Conservation (phyloP, 305 asterid species). For the Rubia balearica region DNA sequence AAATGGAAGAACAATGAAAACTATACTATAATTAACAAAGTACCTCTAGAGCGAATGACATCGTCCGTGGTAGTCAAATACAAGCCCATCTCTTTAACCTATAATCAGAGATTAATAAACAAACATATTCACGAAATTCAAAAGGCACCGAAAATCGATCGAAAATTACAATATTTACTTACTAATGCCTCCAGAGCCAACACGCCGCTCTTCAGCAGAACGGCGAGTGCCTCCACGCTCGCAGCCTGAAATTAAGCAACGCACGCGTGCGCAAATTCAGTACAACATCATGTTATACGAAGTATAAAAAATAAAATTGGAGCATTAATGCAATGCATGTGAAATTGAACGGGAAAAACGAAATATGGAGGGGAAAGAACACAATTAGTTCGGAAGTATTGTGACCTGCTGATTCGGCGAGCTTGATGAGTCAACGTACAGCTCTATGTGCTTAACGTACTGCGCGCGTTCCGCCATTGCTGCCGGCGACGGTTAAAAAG, state of each 20-base stretch:
- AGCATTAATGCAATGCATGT: background rate
- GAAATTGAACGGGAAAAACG: background rate
- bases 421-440: conserved; percentile 60
- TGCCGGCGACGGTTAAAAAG: background rate
- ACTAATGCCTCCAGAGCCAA: conserved; percentile 66
- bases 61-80: conserved; percentile 81
- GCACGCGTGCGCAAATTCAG: conserved; percentile 11
- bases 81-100: conserved; percentile 93
- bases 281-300: background rate
- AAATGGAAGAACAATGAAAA: background rate
- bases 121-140: background rate
- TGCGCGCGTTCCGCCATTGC: conserved; percentile 18
- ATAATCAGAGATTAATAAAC: background rate
- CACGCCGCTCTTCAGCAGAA: conserved; percentile 51
- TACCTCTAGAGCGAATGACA: conserved; percentile 79
- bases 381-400: conserved; percentile 6
- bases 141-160: background rate
- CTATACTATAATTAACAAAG: background rate
- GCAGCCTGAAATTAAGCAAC: conserved; percentile 47
- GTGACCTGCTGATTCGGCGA: conserved; percentile 63
- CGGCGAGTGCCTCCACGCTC: conserved; percentile 47
- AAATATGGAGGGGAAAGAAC: background rate
- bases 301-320: background rate
- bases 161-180: conserved; percentile 17
- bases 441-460: conserved; percentile 61